Percentiles rank a stretch among this genome's conserved stretches.
Evolutionary conservation across 169 alveolate genomes (phyloP).

Genomic region (Cryptosporidium bovis): DNA sequence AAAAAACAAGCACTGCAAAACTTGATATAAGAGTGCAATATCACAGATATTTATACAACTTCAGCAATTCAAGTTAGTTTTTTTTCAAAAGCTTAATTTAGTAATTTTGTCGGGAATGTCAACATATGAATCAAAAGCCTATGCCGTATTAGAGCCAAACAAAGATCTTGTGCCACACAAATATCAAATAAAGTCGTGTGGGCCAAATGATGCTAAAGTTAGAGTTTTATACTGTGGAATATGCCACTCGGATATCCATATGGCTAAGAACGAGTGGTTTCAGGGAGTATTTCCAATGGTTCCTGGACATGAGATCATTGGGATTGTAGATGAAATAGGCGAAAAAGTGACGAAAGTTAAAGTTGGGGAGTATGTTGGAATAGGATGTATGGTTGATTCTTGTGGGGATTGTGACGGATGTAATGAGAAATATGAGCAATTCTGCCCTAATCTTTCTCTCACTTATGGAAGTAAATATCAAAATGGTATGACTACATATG

Average conservation of each 20-base stretch:
- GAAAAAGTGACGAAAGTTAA: slow-evolving; percentile 79
- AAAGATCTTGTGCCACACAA: slow-evolving; percentile 49
- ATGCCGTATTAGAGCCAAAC: slow-evolving; percentile 37
- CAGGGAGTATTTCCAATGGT: slow-evolving; percentile 79
- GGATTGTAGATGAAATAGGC: slow-evolving; percentile 83
- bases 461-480: slow-evolving; percentile 62
- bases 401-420: slow-evolving; percentile 83
- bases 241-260: slow-evolving; percentile 83
- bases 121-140: slow-evolving; percentile 53
- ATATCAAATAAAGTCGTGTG: slow-evolving; percentile 33
- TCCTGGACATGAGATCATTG: slow-evolving; percentile 84
- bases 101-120: slow-evolving; percentile 5
- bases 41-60: no score
- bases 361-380: slow-evolving; percentile 85
- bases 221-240: slow-evolving; percentile 82
- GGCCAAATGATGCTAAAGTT: slow-evolving; percentile 79
- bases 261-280: slow-evolving; percentile 80
- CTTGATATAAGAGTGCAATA: no score
- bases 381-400: slow-evolving; percentile 81
- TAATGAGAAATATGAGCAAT: slow-evolving; percentile 79
- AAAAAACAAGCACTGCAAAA: no score
- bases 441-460: slow-evolving; percentile 73
- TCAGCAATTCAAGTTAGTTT: no score
- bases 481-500: slow-evolving; percentile 78
- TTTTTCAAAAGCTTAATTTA: background rate